Conservation (phyloP, 1,139 yeast genomes). For the Hyphopichia khmerensis region DNA sequence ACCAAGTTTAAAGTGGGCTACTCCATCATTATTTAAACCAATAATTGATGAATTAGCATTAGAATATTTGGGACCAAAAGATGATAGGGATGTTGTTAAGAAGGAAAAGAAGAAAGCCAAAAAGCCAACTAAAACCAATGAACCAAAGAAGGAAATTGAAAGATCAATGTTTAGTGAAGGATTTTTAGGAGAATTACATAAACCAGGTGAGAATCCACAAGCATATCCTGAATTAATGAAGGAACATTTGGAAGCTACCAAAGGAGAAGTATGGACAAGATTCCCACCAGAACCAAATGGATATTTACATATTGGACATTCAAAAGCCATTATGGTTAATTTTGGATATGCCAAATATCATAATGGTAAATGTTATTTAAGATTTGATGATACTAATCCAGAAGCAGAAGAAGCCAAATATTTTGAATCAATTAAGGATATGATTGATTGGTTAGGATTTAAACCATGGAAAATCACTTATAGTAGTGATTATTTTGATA, state of each 20-base stretch:
- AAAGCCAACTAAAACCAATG: constrained; percentile 17
- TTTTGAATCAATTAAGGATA: constrained; percentile 77
- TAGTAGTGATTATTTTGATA: constrained; percentile 92
- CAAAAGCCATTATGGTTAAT: constrained; percentile 95
- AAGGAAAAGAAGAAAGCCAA: constrained; percentile 62
- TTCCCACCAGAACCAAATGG: constrained; percentile 99
- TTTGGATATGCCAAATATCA: constrained; percentile 90
- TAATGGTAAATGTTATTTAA: constrained; percentile 82
- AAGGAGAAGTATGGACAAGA: constrained; percentile 84
- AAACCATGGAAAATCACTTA: constrained; percentile 91
- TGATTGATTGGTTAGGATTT: constrained; percentile 92
- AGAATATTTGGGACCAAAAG: constrained; percentile 84
- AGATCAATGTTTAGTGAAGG: constrained; percentile 95
- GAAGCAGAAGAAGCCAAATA: constrained; percentile 96
- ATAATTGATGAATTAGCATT: constrained; percentile 74
- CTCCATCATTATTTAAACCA: constrained; percentile 83
- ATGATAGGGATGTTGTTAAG: constrained; percentile 85
- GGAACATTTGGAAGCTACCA: constrained; percentile 73
- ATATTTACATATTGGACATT: constrained; percentile 93
- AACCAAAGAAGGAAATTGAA: constrained; percentile 29
- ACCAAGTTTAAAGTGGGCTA: constrained; percentile 86
- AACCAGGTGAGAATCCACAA: constrained; percentile 94
- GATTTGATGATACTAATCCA: constrained; percentile 98
- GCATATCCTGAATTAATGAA: constrained; percentile 79
- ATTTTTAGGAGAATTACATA: constrained; percentile 90